These are phyloP conservation scores for Pseudogymnoascus sp. DNA, from an alignment of 2,329 filamentous ascomycete genomes.

Conservation along the genomic window DNA sequence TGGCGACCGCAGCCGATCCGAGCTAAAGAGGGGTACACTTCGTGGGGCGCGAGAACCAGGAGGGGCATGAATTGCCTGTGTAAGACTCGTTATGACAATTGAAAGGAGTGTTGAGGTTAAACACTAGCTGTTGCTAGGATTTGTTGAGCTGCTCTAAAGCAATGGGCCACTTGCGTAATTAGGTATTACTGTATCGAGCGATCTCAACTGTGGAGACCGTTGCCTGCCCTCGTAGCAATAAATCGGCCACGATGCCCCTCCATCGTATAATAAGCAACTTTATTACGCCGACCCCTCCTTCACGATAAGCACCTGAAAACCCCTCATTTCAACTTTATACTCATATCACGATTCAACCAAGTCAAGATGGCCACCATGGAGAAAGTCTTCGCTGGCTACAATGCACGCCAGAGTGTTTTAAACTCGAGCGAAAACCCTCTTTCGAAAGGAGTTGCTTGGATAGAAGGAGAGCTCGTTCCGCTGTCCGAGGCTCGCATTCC, in stretches of 20 bases:
- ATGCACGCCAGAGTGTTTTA: conserved; percentile 25
- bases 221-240: background rate
- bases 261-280: background rate
- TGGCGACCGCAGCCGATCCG: background rate
- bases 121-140: background rate
- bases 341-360: background rate
- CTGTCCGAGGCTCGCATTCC: conserved; percentile 40
- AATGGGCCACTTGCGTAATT: background rate
- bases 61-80: conserved; percentile 1
- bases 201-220: background rate
- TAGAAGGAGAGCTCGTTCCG: conserved; percentile 35
- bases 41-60: background rate
- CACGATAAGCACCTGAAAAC: background rate
- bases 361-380: conserved; percentile 36
- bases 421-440: conserved; percentile 31
- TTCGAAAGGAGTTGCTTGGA: conserved; percentile 39
- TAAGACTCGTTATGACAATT: background rate
- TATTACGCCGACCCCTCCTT: background rate
- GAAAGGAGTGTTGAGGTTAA: background rate
- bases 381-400: conserved; percentile 33
- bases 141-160: background rate
- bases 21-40: background rate
- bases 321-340: background rate
- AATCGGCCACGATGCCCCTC: background rate
- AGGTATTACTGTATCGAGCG: conserved; percentile 2